Percentiles rank a stretch among this genome's conserved stretches.
Evolutionary conservation across 1,139 yeast genomes (phyloP).

Genomic region (Pichia sp.): DNA sequence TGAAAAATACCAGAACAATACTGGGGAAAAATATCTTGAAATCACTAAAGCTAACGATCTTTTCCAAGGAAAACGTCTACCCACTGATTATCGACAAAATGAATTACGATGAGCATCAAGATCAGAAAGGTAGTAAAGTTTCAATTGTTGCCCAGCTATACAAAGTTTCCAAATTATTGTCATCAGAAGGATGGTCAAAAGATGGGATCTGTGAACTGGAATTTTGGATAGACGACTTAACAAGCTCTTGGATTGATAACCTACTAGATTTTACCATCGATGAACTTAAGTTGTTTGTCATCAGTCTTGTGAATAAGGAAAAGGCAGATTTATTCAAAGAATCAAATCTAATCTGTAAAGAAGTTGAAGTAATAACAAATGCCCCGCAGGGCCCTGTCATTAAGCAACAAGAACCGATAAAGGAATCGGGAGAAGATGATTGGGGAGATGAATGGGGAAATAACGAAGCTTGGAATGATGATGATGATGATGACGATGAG

Average conservation of each 20-base stretch:
- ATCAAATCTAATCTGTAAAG: slow-evolving; percentile 8
- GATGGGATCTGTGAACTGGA: slow-evolving; percentile 31
- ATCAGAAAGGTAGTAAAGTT: slow-evolving; percentile 2
- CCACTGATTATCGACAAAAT: slow-evolving; percentile 25
- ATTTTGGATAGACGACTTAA: slow-evolving; percentile 31
- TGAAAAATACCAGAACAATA: slow-evolving; percentile 16
- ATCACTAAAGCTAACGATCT: slow-evolving; percentile 21
- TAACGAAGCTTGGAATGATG: slow-evolving; percentile 22
- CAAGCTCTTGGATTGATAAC: slow-evolving; percentile 27
- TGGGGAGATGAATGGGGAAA: slow-evolving; percentile 29
- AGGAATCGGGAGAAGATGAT: slow-evolving; percentile 9
- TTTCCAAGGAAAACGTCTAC: slow-evolving; percentile 24
- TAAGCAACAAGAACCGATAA: neutral
- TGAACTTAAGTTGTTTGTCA: slow-evolving; percentile 21
- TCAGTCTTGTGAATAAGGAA: slow-evolving; percentile 14
- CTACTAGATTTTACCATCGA: slow-evolving; percentile 26
- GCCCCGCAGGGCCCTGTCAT: neutral
- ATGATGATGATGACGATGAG: slow-evolving; percentile 16
- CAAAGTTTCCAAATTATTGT: slow-evolving; percentile 20
- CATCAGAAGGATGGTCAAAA: slow-evolving; percentile 27
- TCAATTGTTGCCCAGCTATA: slow-evolving; percentile 12
- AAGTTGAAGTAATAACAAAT: neutral
- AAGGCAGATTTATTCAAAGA: slow-evolving; percentile 14
- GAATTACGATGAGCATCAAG: slow-evolving; percentile 6
- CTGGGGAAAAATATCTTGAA: slow-evolving; percentile 21